phyloP scores from a whole-genome alignment of 2,329 filamentous ascomycete species.

The Akanthomyces uredinophilus region DNA sequence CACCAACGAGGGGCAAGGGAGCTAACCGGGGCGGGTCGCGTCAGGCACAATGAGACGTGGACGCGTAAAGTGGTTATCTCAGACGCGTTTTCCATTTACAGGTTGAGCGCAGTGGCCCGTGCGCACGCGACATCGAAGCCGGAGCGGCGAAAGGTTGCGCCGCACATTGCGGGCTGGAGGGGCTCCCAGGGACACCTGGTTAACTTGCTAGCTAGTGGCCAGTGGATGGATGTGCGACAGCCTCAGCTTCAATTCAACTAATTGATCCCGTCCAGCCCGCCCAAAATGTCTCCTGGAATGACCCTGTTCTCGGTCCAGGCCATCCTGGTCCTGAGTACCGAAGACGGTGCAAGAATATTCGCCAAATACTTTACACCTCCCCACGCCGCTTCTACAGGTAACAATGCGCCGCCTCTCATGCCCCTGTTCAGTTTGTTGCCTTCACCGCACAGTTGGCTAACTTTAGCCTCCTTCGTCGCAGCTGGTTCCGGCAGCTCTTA shows the following conservation, averaged over 20 bases:
- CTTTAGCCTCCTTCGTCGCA: conserved; percentile 18
- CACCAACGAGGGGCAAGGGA: conserved; percentile 21
- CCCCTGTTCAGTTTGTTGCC: conserved; percentile 19
- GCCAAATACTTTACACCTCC: conserved; percentile 81
- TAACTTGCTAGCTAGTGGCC: conserved; percentile 4
- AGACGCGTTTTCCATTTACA: conserved; percentile 19
- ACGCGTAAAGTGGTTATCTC: conserved; percentile 39
- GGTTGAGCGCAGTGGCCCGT: conserved; percentile 19
- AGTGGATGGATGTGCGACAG: not conserved
- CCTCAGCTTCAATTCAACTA: conserved; percentile 10
- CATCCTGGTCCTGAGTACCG: conserved; percentile 71
- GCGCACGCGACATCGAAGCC: conserved; percentile 20
- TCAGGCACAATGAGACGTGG: conserved; percentile 14
- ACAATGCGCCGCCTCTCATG: conserved; percentile 19
- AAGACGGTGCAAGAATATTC: conserved; percentile 88
- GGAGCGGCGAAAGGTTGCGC: conserved; percentile 29
- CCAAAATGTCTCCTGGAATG: conserved; percentile 65
- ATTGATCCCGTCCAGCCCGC: conserved; percentile 12
- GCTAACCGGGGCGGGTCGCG: conserved; percentile 20
- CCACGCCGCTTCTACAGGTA: conserved; percentile 42
- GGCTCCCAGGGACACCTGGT: conserved; percentile 16
- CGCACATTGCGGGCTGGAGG: conserved; percentile 17
- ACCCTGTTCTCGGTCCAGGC: conserved; percentile 73
- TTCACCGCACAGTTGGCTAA: conserved; percentile 9
- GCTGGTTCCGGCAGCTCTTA: conserved; percentile 66